Conservation (phyloP, 129 eudicot genomes). For the Daucus carota region DNA sequence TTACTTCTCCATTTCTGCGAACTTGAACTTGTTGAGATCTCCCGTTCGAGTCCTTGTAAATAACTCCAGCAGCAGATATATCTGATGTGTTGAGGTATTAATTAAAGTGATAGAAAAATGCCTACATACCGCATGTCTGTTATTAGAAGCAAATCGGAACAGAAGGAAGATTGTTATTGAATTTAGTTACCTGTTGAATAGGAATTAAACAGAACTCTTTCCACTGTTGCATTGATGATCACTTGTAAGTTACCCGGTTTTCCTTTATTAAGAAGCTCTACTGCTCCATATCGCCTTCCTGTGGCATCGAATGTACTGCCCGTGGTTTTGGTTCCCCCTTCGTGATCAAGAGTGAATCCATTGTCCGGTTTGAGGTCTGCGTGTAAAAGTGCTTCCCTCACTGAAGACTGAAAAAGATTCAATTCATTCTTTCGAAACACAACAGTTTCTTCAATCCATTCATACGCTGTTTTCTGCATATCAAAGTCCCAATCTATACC, state of each 20-base stretch:
- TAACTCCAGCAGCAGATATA: slow-evolving; percentile 22
- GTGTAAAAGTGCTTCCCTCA: slow-evolving; percentile 23
- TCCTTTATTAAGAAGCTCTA: slow-evolving; percentile 36
- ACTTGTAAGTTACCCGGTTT: slow-evolving; percentile 24
- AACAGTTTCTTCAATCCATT: slow-evolving; percentile 36
- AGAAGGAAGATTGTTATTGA: neutral
- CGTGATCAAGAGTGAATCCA: slow-evolving; percentile 31
- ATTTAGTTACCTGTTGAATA: neutral
- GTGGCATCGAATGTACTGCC: slow-evolving; percentile 33
- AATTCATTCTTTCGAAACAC: slow-evolving; percentile 9
- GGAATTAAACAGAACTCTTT: slow-evolving; percentile 20
- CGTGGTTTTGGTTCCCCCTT: slow-evolving; percentile 26
- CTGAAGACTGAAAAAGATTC: slow-evolving; percentile 19
- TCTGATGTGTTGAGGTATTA: too few relatives aligned
- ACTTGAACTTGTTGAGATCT: slow-evolving; percentile 4
- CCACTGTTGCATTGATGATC: slow-evolving; percentile 33
- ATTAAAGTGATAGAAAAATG: too few relatives aligned
- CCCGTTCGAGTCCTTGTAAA: slow-evolving; percentile 18
- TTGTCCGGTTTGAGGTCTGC: slow-evolving; percentile 20
- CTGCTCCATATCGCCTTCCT: slow-evolving; percentile 38
- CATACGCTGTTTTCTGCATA: slow-evolving; percentile 14
- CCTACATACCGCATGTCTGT: too few relatives aligned
- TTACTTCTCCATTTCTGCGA: slow-evolving; percentile 25
- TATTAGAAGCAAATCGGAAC: neutral
- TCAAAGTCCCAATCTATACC: slow-evolving; percentile 19